Evolutionary conservation across 2,329 filamentous ascomycete species (phyloP).

Genomic region (Tolypocladium sp.): DNA sequence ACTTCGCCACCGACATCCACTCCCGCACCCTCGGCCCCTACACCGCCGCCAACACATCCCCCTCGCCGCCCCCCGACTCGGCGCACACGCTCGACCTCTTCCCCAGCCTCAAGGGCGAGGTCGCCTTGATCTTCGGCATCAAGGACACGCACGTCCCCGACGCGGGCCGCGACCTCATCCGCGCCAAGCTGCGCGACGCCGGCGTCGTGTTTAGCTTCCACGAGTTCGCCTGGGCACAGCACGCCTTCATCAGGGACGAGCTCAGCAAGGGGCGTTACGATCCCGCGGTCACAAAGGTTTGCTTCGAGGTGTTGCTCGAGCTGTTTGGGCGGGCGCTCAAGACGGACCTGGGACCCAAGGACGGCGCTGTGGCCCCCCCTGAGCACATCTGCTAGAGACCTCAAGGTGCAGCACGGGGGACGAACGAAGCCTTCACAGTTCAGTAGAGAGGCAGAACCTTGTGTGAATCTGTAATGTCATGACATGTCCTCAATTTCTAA

Average conservation of each 20-base stretch:
- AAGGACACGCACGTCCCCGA: constrained; percentile 85
- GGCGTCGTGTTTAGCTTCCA: constrained; percentile 72
- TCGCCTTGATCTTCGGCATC: constrained; percentile 86
- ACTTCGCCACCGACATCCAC: constrained; percentile 91
- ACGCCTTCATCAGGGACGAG: constrained; percentile 91
- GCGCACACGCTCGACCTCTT: constrained; percentile 46
- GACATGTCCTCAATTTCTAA: not conserved
- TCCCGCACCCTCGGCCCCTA: constrained; percentile 61
- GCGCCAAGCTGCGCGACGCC: constrained; percentile 69
- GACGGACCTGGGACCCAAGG: constrained; percentile 64
- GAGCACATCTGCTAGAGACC: constrained; percentile 59
- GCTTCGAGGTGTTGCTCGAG: constrained; percentile 85
- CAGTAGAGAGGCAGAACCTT: not conserved
- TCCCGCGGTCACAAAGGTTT: constrained; percentile 74
- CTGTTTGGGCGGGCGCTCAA: constrained; percentile 72
- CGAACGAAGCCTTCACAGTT: too few relatives aligned
- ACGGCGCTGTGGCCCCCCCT: constrained; percentile 50
- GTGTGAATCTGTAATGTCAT: not conserved
- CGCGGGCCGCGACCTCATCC: constrained; percentile 72
- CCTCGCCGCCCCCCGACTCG: constrained; percentile 25
- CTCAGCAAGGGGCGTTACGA: constrained; percentile 91
- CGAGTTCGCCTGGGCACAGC: constrained; percentile 88
- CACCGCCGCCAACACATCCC: constrained; percentile 35
- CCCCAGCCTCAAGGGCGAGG: constrained; percentile 66
- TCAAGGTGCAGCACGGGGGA: too few relatives aligned